phyloP scores from a whole-genome alignment of 1,284 basidiomycete genomes.

The Athelia psychrophila region DNA sequence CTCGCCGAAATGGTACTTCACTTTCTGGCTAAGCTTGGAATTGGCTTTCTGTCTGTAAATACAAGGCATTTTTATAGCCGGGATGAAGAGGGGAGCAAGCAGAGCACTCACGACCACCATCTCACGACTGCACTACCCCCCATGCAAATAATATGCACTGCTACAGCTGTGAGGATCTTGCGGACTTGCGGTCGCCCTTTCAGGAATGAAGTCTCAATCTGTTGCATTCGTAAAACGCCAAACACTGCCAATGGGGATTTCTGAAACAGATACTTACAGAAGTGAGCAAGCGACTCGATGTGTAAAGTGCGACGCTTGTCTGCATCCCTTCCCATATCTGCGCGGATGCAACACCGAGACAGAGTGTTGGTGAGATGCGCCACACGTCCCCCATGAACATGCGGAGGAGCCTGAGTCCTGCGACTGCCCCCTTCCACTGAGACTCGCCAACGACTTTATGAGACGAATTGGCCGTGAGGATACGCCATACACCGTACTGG shows the following conservation, averaged over 20 bases:
- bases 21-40: background rate
- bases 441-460: too few relatives aligned
- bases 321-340: background rate
- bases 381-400: too few relatives aligned
- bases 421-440: too few relatives aligned
- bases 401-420: too few relatives aligned
- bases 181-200: background rate
- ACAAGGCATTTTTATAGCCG: too few relatives aligned
- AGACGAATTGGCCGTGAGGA: too few relatives aligned
- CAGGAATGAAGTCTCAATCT: background rate
- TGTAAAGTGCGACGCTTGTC: background rate
- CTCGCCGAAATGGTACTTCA: background rate
- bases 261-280: background rate
- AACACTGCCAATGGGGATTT: background rate
- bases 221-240: background rate
- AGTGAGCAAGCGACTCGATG: background rate
- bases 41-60: background rate
- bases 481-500: too few relatives aligned
- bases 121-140: background rate
- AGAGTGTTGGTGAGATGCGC: background rate
- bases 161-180: background rate
- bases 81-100: background rate
- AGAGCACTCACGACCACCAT: background rate
- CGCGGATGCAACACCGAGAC: background rate
- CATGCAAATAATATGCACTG: background rate